These are phyloP conservation scores for Colletotrichum nymphaeae DNA, from an alignment of 2,329 filamentous ascomycete species.

Conservation along the genomic window DNA sequence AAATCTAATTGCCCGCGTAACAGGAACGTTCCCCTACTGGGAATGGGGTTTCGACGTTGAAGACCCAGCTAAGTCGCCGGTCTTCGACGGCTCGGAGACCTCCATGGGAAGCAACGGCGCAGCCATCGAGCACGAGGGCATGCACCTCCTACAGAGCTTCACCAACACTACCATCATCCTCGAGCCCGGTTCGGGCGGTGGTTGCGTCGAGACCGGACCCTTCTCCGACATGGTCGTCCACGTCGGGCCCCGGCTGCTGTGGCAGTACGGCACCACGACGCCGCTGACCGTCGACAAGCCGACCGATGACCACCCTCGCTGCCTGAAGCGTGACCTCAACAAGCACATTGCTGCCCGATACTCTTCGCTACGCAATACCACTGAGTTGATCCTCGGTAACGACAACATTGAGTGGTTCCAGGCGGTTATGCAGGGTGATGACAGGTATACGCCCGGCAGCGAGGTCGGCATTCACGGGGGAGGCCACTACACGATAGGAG, in stretches of 20 bases:
- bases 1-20: not conserved
- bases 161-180: slow-evolving; percentile 41
- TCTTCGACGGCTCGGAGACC: slow-evolving; percentile 52
- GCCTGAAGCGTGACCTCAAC: slow-evolving; percentile 52
- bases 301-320: slow-evolving; percentile 53
- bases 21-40: slow-evolving; percentile 32
- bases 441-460: slow-evolving; percentile 37
- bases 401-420: slow-evolving; percentile 44
- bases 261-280: slow-evolving; percentile 28
- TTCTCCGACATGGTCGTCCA: slow-evolving; percentile 53
- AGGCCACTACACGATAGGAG: slow-evolving; percentile 54
- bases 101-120: slow-evolving; percentile 52
- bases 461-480: slow-evolving; percentile 51
- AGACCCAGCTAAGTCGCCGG: slow-evolving; percentile 44
- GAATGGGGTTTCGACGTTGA: slow-evolving; percentile 37
- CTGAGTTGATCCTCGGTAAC: slow-evolving; percentile 44
- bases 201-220: slow-evolving; percentile 48
- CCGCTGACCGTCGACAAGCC: slow-evolving; percentile 37
- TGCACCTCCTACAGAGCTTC: slow-evolving; percentile 24
- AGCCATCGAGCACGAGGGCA: slow-evolving; percentile 40
- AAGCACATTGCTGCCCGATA: slow-evolving; percentile 35
- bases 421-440: slow-evolving; percentile 48
- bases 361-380: slow-evolving; percentile 40
- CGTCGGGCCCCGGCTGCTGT: slow-evolving; percentile 45
- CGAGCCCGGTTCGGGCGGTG: slow-evolving; percentile 63